These are phyloP conservation scores for Irpex rosettiformis DNA, from an alignment of 1,284 basidiomycete genomes.

Conservation along the genomic window DNA sequence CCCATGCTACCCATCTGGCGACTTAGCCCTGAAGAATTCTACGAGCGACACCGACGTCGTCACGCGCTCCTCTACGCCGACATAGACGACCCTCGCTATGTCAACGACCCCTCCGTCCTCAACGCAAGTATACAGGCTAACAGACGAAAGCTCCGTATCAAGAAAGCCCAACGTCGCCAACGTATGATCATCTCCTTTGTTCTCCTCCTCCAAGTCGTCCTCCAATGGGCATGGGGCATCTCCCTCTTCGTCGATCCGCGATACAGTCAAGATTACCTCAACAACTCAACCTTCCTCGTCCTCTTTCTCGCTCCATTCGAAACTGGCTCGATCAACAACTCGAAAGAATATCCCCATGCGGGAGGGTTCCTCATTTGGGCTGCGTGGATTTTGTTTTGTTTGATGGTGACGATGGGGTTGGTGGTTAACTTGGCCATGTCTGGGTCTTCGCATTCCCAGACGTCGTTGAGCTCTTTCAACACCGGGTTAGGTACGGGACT, in stretches of 20 bases:
- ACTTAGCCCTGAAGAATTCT: conserved; percentile 23
- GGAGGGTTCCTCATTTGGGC: conserved; percentile 25
- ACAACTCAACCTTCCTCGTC: conserved; percentile 21
- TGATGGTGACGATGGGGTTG: conserved; percentile 24
- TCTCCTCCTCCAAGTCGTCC: conserved; percentile 28
- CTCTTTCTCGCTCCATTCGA: conserved; percentile 22
- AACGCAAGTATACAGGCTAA: conserved; percentile 13
- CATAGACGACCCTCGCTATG: conserved; percentile 6
- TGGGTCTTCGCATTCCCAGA: conserved; percentile 19
- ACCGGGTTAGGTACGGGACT: background rate
- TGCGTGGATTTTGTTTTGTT: conserved; percentile 27
- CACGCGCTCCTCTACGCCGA: conserved; percentile 16
- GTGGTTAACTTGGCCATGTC: conserved; percentile 25
- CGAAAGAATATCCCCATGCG: background rate
- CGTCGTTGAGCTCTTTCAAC: conserved; percentile 11
- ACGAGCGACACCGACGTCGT: conserved; percentile 18
- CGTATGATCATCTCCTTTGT: conserved; percentile 26
- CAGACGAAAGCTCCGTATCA: conserved; percentile 17
- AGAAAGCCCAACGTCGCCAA: conserved; percentile 20
- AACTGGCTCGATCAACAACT: conserved; percentile 19
- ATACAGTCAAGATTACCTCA: conserved; percentile 25
- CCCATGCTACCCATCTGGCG: conserved; percentile 28
- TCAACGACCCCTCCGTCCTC: conserved; percentile 10
- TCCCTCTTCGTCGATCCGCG: conserved; percentile 25
- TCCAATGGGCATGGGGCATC: conserved; percentile 31